Base-by-base conservation (phyloP, 1,284 basidiomycete genomes). In the Anthracocystis setariae region DNA sequence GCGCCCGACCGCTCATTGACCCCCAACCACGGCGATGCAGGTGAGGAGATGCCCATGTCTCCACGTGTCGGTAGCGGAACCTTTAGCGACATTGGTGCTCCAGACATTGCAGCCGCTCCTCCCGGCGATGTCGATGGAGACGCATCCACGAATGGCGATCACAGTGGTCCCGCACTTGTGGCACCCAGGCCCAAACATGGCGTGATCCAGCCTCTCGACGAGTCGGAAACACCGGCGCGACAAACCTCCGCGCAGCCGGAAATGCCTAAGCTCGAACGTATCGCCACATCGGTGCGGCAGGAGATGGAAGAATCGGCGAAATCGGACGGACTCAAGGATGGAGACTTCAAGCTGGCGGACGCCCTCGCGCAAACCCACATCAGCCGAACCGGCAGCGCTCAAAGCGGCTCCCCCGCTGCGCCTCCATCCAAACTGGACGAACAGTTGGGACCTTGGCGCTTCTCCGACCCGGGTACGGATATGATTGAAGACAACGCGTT, bases 401-500 rank as follows among this genome's bases (percentile, higher is more conserved):
- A 67, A 42, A 45, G 46, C 5, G 38, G 33, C 13, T 21, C 53
- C n/a, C 38, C 35, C 3, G 9, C 8, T 8, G 17, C 52, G 1
- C 5, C 43, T 8, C 12, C 55, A 7, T 63, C 64, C 15, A 65
- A 69, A 68, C 66, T 78, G 24, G 77, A 79, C 43, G 73, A 76
- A 10, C 56, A 77, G 66, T 65, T 84, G 0, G 84, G 84, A 8
- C 82, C 84, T 0, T 85, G 81, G 82, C 78, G 83, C 37, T 85
- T 84, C 48, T 62, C 73, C 1, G 81, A 84, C 46, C 80, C 82
- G 5, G 72, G 69, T 1, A 74, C 80, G 3, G 84, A 85, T 60
- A 80, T 83, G 57, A 73, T 84, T 35, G 84, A 85, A 66, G 84
- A 84, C 76, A 84, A 84, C 46, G 81, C 80, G 0, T 85, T 85